Evolutionary conservation across 2,329 filamentous ascomycete genomes (phyloP).

Genomic region (Diaporthe sp.): DNA sequence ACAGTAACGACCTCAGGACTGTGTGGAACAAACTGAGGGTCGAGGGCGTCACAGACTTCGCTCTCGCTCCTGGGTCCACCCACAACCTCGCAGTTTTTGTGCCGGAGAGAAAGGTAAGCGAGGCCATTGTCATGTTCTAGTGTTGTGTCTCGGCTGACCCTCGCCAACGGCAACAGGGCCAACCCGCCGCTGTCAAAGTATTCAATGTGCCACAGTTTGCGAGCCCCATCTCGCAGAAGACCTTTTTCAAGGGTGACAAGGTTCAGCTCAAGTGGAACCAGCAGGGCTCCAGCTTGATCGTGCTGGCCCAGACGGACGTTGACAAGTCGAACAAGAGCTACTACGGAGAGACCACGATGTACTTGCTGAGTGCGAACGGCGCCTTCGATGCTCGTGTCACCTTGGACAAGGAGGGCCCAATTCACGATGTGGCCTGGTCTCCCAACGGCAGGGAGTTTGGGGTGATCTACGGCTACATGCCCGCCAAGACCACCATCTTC

Average conservation of each 20-base stretch:
- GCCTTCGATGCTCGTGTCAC: slow-evolving; percentile 92
- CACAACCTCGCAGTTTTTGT: slow-evolving; percentile 95
- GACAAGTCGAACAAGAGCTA: slow-evolving; percentile 99
- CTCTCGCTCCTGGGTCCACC: slow-evolving; percentile 88
- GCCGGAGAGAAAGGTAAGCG: slow-evolving; percentile 88
- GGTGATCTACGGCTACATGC: slow-evolving; percentile 98
- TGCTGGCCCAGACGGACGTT: slow-evolving; percentile 96
- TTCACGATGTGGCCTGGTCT: slow-evolving; percentile 66
- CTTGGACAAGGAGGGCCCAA: slow-evolving; percentile 54
- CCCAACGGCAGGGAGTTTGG: slow-evolving; percentile 98
- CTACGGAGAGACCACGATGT: slow-evolving; percentile 98
- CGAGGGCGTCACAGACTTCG: slow-evolving; percentile 91
- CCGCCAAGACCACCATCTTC: slow-evolving; percentile 99
- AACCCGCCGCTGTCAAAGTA: slow-evolving; percentile 93
- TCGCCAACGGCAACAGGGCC: slow-evolving; percentile 69
- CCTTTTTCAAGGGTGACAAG: slow-evolving; percentile 99
- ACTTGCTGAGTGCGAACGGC: slow-evolving; percentile 91
- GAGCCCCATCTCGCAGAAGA: slow-evolving; percentile 92
- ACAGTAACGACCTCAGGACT: slow-evolving; percentile 84
- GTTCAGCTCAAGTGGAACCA: slow-evolving; percentile 99
- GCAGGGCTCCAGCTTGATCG: slow-evolving; percentile 89
- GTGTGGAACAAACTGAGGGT: slow-evolving; percentile 97
- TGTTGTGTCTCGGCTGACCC: slow-evolving; percentile 37
- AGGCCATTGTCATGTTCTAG: background rate
- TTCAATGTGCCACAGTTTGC: slow-evolving; percentile 92